Percentiles rank a stretch among this genome's conserved stretches.
Conservation (phyloP, 2,329 filamentous ascomycete genomes). For the Ophiocordyceps unilateralis region DNA sequence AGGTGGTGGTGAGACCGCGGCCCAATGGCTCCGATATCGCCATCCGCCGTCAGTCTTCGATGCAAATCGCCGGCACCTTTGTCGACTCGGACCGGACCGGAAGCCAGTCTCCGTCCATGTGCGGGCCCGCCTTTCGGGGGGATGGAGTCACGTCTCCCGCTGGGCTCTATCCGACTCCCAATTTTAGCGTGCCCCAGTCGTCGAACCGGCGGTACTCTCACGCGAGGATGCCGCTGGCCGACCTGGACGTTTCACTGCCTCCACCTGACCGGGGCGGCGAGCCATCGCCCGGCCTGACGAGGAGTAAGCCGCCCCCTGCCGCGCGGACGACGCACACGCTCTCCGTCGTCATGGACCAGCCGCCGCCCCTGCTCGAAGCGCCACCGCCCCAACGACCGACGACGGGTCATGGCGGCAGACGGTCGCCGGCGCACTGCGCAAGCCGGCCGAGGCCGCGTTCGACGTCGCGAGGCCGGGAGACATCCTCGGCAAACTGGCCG, state of each 20-base stretch:
- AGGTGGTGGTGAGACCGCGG: constrained; percentile 22
- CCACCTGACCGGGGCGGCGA: constrained; percentile 3
- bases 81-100: constrained; percentile 14
- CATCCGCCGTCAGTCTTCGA: constrained; percentile 31
- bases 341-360: constrained; percentile 36
- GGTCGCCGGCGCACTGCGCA: constrained; percentile 1
- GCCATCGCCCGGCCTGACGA: constrained; percentile 6
- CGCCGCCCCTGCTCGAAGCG: constrained; percentile 21
- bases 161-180: constrained; percentile 20
- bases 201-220: constrained; percentile 28
- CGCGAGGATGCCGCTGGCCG: constrained; percentile 11
- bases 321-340: constrained; percentile 31
- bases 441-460: constrained; percentile 1
- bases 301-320: constrained; percentile 26
- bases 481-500: constrained; percentile 1
- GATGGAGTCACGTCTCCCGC: constrained; percentile 3
- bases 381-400: constrained; percentile 13
- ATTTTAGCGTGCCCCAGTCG: constrained; percentile 35
- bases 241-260: constrained; percentile 3
- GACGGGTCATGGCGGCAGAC: constrained; percentile 7
- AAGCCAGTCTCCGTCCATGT: constrained; percentile 4
- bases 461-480: constrained; percentile 1
- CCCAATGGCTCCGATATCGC: constrained; percentile 34
- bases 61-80: constrained; percentile 25
- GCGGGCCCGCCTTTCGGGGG: neutral